Percentiles rank a stretch among this genome's conserved stretches.
Conservation (phyloP, 345 rosid species). For the Eucalyptus regnans region DNA sequence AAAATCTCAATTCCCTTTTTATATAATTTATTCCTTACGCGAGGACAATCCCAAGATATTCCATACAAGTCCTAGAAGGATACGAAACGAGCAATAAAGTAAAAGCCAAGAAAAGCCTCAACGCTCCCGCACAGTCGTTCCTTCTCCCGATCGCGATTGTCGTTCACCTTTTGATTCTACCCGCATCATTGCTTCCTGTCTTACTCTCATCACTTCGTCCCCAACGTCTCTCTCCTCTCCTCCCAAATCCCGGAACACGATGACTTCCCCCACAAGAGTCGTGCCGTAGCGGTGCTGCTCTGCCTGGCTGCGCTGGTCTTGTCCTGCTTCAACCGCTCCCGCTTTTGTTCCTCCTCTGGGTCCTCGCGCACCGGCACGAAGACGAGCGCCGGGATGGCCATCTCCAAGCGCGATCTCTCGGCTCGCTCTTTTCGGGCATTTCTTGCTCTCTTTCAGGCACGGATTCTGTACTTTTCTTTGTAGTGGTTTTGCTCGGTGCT, state of each 20-base stretch:
- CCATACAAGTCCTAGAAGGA: not conserved
- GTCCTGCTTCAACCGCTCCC: not conserved
- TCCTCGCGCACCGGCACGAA: not conserved
- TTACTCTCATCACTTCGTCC: not conserved
- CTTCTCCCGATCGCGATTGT: not conserved
- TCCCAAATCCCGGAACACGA: not conserved
- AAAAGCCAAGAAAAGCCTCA: not conserved
- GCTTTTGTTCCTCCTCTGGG: not conserved
- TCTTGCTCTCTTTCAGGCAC: not conserved
- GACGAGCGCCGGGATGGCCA: not conserved
- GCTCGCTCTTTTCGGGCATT: not conserved
- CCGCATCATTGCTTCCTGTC: conserved; percentile 5
- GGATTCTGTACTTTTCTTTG: not conserved
- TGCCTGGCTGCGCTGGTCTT: not conserved
- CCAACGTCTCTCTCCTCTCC: not conserved
- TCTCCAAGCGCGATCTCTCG: not conserved
- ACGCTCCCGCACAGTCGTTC: not conserved
- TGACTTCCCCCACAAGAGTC: not conserved
- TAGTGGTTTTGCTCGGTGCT: not conserved
- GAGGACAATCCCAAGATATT: not conserved
- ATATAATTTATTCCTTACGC: not conserved
- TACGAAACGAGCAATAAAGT: not conserved
- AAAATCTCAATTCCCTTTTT: not conserved
- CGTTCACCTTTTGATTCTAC: not conserved
- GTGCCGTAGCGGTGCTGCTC: not conserved